Conservation (phyloP, 768 basidiomycete genomes). For the Collybiopsis confluens region DNA sequence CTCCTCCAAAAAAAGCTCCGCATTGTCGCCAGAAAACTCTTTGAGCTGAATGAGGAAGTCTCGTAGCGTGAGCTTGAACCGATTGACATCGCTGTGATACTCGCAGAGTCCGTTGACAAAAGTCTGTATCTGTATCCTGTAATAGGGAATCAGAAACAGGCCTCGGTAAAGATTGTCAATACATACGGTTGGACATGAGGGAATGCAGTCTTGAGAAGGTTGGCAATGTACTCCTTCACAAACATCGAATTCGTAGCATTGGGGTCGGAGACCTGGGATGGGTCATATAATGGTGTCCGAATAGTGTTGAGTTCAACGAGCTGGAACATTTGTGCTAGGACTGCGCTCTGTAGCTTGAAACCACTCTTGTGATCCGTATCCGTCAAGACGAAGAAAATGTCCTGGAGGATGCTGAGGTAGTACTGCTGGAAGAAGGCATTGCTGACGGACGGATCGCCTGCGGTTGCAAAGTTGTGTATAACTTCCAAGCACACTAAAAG, state of each 20-base stretch:
- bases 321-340: slow-evolving; percentile 93
- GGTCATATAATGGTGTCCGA: slow-evolving; percentile 81
- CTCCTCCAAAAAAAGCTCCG: slow-evolving; percentile 91
- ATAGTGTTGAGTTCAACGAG: slow-evolving; percentile 81
- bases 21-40: slow-evolving; percentile 93
- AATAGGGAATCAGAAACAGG: slow-evolving; percentile 4
- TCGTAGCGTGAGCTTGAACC: slow-evolving; percentile 91
- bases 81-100: slow-evolving; percentile 73
- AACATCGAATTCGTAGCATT: slow-evolving; percentile 74
- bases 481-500: slow-evolving; percentile 83
- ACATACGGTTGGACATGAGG: slow-evolving; percentile 83
- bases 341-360: slow-evolving; percentile 89
- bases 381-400: slow-evolving; percentile 95
- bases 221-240: slow-evolving; percentile 82
- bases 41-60: slow-evolving; percentile 98
- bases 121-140: slow-evolving; percentile 65
- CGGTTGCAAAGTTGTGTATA: slow-evolving; percentile 86
- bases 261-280: slow-evolving; percentile 63
- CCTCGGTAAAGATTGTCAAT: not conserved
- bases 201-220: slow-evolving; percentile 85
- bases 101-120: slow-evolving; percentile 68
- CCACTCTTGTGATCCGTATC: slow-evolving; percentile 99
- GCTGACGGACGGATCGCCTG: slow-evolving; percentile 70
- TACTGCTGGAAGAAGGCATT: slow-evolving; percentile 97
- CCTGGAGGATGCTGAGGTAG: slow-evolving; percentile 88